A percentile compares a stretch with the other conserved stretches of the same genome.
phyloP scores from a whole-genome alignment of 2,329 filamentous ascomycete species.

The Colletotrichum musae region DNA sequence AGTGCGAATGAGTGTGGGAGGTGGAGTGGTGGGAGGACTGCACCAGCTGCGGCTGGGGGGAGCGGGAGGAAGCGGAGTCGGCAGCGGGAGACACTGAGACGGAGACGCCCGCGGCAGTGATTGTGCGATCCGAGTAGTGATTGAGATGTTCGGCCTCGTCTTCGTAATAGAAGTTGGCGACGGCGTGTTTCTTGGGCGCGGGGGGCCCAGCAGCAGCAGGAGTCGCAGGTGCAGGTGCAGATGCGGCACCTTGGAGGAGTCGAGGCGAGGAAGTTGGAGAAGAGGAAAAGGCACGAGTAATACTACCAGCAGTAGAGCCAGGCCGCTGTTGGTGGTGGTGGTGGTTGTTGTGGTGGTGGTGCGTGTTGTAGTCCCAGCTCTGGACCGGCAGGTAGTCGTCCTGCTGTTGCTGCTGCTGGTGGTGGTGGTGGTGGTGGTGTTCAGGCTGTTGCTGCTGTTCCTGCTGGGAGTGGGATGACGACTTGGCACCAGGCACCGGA shows the following conservation, averaged over 20 bases:
- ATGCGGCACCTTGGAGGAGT: constrained; percentile 13
- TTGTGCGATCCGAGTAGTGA: constrained; percentile 9
- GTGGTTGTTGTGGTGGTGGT: not conserved
- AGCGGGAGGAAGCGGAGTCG: constrained; percentile 38
- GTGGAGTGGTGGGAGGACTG: constrained; percentile 9
- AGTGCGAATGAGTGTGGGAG: constrained; percentile 6
- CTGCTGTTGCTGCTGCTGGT: not conserved
- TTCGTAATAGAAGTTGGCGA: constrained; percentile 39
- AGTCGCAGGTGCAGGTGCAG: constrained; percentile 14
- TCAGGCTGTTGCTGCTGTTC: constrained; percentile 10
- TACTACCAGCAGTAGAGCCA: too few species aligned
- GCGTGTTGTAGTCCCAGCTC: not conserved
- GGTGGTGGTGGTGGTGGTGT: constrained; percentile 20
- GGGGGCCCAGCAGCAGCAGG: constrained; percentile 25
- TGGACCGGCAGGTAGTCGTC: too few species aligned
- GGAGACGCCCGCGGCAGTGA: constrained; percentile 8
- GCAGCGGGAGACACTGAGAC: constrained; percentile 10
- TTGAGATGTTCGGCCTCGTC: constrained; percentile 26
- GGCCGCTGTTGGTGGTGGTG: too few species aligned
- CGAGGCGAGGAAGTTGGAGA: constrained; percentile 25
- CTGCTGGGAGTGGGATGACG: constrained; percentile 20
- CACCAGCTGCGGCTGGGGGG: constrained; percentile 26
- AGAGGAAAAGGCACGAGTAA: constrained; percentile 6
- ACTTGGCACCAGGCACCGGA: constrained; percentile 5
- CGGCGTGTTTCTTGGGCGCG: constrained; percentile 36